Evolutionary conservation across 2,329 filamentous ascomycete species (phyloP), one percentile per base, ranked within the genome.

Genomic region (Calonectria henricotiae): DNA sequence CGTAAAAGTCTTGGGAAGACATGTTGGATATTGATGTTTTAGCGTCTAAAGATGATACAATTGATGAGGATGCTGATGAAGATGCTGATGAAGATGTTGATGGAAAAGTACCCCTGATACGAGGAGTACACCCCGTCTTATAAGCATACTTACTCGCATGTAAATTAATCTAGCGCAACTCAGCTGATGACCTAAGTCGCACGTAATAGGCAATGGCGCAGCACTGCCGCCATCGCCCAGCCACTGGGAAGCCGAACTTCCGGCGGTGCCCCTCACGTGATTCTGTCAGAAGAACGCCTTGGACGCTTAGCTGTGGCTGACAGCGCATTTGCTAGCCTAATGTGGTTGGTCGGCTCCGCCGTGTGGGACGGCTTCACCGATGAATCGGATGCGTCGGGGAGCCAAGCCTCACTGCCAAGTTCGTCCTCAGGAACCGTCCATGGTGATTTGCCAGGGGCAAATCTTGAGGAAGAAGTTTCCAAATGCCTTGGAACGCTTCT

Each of bases 1-100:
- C 80, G 79, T 83, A 84, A 72, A 83, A 83, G 47, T 83, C 81
- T 66, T 82, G 76, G 51, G 79, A 74, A 11, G 83, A 83, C 83
- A 84, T 84, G 51, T 13, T 58, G 35, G 35, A 27, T 58, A 27
- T 58, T 20, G 32, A 13, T 39, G 5, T 11, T 39, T 27, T 58
- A 17, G 20, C 25, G 55, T 43, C 23, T 23, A 20, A 44, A 44
- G 20, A 30, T n/a, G 55, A n/a, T 44, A 37, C 17, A 23, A 44
- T 44, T n/a, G 39, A 32, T 61, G 55, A 39, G 39, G 39, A 39
- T 58, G 51, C 12, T 25, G 20, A 43, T 17, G 54, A 37, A n/a
- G 35, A 25, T 58, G 51, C 17, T 23, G 27, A 13, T 35, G 35
- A 15, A 27, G 23, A 20, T 55, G 51, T 12, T 43, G 37, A 43